Conservation (phyloP, 306 rosid genomes). For the Abrus precatorius region DNA sequence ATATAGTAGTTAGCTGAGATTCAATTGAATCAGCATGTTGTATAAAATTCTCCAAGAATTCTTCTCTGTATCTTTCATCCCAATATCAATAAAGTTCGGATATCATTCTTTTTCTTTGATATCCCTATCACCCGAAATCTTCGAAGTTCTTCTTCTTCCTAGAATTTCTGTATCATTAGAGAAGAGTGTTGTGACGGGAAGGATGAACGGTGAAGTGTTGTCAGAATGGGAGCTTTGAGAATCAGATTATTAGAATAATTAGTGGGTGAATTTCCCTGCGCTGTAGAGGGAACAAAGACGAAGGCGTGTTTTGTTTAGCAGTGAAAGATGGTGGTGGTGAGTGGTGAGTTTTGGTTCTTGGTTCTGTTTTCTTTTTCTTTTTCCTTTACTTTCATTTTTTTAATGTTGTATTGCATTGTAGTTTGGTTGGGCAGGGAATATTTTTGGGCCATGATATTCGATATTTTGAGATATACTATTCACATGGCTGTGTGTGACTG, state of each 20-base stretch:
- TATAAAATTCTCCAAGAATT: too few relatives aligned
- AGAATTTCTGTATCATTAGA: too few relatives aligned
- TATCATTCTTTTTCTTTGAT: too few relatives aligned
- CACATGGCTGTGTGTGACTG: not conserved
- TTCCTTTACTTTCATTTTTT: not conserved
- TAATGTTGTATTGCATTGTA: not conserved
- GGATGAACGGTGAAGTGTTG: not conserved
- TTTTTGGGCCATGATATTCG: not conserved
- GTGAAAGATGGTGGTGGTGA: not conserved
- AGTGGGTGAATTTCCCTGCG: not conserved
- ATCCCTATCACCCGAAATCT: too few relatives aligned
- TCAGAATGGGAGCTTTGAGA: constrained; percentile 43
- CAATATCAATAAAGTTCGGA: too few relatives aligned
- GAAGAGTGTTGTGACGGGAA: too few relatives aligned
- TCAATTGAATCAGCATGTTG: too few relatives aligned
- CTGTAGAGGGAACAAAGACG: not conserved
- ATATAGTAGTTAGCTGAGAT: too few relatives aligned
- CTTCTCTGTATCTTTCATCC: too few relatives aligned
- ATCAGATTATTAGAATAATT: constrained; percentile 38
- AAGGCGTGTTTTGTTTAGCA: not conserved
- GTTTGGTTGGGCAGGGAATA: not conserved
- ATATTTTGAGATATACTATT: not conserved
- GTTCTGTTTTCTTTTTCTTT: not conserved
- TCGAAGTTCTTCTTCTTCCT: too few relatives aligned
- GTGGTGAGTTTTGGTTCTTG: not conserved